Conservation (phyloP, 2,329 filamentous ascomycete genomes). For the Aspergillus bombycis region DNA sequence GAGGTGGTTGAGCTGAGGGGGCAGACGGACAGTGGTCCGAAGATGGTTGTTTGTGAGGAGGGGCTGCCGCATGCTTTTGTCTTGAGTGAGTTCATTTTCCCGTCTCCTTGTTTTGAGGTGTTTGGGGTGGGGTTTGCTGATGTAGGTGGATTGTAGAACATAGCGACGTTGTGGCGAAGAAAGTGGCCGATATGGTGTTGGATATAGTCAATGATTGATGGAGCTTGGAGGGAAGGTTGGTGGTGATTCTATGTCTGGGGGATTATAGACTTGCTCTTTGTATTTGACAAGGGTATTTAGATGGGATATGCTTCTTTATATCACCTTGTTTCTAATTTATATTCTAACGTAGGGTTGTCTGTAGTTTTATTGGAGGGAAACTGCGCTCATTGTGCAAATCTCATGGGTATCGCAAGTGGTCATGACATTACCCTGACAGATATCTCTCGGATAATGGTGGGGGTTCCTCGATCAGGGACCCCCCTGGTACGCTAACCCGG, state of each 20-base stretch:
- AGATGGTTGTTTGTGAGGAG: conserved; percentile 59
- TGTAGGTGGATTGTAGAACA: conserved; percentile 32
- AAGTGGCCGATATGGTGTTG: conserved; percentile 52
- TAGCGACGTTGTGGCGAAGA: conserved; percentile 54
- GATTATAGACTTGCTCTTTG: neutral
- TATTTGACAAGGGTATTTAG: neutral
- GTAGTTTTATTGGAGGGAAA: neutral
- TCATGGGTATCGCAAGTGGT: conserved; percentile 14
- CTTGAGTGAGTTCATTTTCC: conserved; percentile 46
- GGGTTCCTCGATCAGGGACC: neutral
- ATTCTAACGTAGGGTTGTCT: neutral
- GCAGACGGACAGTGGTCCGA: conserved; percentile 41
- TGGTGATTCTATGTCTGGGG: neutral
- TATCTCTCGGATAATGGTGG: neutral
- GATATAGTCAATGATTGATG: conserved; percentile 39
- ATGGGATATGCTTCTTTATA: neutral
- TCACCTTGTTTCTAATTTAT: neutral
- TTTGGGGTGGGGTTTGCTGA: conserved; percentile 6
- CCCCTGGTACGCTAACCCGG: conserved; percentile 39
- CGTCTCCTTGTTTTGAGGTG: neutral
- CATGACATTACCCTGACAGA: conserved; percentile 3
- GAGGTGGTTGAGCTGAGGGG: conserved; percentile 54
- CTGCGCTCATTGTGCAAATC: neutral
- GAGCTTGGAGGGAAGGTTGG: neutral
- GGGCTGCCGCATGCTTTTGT: conserved; percentile 64